Evolutionary conservation across 1,139 yeast species (phyloP).

Genomic region (Zygosaccharomyces pseudobailii): DNA sequence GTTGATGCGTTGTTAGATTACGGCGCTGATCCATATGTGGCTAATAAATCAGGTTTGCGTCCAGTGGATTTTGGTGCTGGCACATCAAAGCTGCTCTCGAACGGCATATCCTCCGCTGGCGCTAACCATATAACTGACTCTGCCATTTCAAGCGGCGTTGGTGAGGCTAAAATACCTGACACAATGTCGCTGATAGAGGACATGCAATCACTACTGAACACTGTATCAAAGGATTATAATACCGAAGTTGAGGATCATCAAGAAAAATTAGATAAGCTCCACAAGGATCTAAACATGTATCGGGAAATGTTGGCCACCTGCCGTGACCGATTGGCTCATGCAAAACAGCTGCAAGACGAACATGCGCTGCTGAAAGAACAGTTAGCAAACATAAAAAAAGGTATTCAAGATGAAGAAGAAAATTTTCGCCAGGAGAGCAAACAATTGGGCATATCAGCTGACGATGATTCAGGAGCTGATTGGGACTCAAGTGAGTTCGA

Average conservation of each 20-base stretch:
- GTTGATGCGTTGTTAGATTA: slow-evolving; percentile 76
- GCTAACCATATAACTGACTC: slow-evolving; percentile 4
- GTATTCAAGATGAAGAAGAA: slow-evolving; percentile 53
- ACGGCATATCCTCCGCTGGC: slow-evolving; percentile 7
- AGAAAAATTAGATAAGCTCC: slow-evolving; percentile 23
- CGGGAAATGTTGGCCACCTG: slow-evolving; percentile 26
- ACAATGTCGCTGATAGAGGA: slow-evolving; percentile 26
- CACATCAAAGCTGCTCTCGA: slow-evolving; percentile 17
- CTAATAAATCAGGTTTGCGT: slow-evolving; percentile 79
- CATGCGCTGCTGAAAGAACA: slow-evolving; percentile 42
- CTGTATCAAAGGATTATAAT: slow-evolving; percentile 30
- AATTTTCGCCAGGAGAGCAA: slow-evolving; percentile 43
- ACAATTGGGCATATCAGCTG: slow-evolving; percentile 34
- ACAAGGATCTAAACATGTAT: slow-evolving; percentile 24
- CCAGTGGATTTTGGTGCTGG: slow-evolving; percentile 75
- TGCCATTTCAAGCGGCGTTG: slow-evolving; percentile 3
- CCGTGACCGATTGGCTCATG: slow-evolving; percentile 26
- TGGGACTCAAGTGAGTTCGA: slow-evolving; percentile 56
- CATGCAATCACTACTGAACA: slow-evolving; percentile 24
- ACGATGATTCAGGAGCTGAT: slow-evolving; percentile 36
- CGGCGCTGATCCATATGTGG: slow-evolving; percentile 75
- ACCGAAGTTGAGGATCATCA: slow-evolving; percentile 28
- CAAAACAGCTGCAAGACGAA: slow-evolving; percentile 30
- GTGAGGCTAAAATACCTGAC: slow-evolving; percentile 17
- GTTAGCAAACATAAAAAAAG: slow-evolving; percentile 50